A percentile compares a stretch with the other conserved stretches of the same genome.
Evolutionary conservation across 805 yeast species (phyloP).

Genomic region (Nakazawaea siamensis): DNA sequence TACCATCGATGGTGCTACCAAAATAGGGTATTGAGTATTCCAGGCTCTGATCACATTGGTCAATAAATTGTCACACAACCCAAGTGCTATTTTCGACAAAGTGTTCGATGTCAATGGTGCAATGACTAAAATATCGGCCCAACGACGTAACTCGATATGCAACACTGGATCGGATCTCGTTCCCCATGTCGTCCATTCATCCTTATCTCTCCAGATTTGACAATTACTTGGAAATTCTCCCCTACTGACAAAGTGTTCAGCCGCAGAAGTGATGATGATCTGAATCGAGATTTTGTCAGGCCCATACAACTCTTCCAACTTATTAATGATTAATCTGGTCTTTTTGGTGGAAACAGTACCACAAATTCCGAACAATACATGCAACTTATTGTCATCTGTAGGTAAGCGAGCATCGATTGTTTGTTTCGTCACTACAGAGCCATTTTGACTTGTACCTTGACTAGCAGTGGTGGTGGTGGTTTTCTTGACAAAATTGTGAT

Average conservation of each 20-base stretch:
- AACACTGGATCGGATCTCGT: constrained; percentile 49
- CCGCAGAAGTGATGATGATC: constrained; percentile 43
- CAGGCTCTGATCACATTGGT: constrained; percentile 55
- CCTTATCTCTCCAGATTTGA: constrained; percentile 48
- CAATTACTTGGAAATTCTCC: constrained; percentile 38
- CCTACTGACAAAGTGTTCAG: constrained; percentile 42
- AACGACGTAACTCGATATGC: constrained; percentile 50
- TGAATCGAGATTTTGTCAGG: constrained; percentile 41
- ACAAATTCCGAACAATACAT: constrained; percentile 49
- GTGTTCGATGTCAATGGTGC: constrained; percentile 56
- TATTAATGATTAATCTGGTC: constrained; percentile 42
- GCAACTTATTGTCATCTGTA: constrained; percentile 47
- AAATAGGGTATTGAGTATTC: constrained; percentile 50
- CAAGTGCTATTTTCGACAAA: constrained; percentile 45
- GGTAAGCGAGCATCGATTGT: constrained; percentile 29
- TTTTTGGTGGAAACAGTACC: constrained; percentile 47
- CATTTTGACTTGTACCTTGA: constrained; percentile 2
- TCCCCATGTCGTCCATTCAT: constrained; percentile 50
- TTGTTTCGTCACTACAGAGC: constrained; percentile 5
- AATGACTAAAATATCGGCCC: constrained; percentile 52
- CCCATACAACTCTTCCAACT: constrained; percentile 32
- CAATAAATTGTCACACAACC: constrained; percentile 49
- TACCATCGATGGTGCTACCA: constrained; percentile 55
- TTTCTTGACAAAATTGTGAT: neutral
- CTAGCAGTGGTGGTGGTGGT: neutral